Conservation (phyloP, 202 grass and related monocot genomes). For the Brachypodium distachyon region DNA sequence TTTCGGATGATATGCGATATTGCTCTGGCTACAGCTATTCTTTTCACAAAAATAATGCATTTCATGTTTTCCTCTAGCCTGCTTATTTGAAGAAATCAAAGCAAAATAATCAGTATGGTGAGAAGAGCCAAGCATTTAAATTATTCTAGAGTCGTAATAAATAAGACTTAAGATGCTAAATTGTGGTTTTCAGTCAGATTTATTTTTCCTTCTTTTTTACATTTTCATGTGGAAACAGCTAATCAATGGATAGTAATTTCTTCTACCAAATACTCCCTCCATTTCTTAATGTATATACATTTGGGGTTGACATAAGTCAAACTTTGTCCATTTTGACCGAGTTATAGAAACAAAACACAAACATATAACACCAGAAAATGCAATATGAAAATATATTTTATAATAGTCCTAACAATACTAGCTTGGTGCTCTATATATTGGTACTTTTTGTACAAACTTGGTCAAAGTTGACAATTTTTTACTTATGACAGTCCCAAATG, state of each 20-base stretch:
- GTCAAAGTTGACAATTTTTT: too few relatives aligned
- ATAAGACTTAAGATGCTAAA: constrained; percentile 2
- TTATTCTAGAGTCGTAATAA: constrained; percentile 16
- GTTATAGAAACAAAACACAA: too few relatives aligned
- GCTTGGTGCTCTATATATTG: too few relatives aligned
- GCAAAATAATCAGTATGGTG: constrained; percentile 20
- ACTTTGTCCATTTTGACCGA: too few relatives aligned
- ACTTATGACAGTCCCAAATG: too few relatives aligned
- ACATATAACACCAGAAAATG: too few relatives aligned
- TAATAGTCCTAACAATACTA: too few relatives aligned
- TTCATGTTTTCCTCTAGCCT: constrained; percentile 65
- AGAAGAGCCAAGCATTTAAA: constrained; percentile 24
- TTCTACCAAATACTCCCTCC: neutral
- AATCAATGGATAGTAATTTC: neutral
- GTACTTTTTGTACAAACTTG: too few relatives aligned
- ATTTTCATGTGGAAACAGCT: neutral
- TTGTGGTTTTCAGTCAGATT: neutral
- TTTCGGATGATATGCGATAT: constrained; percentile 58
- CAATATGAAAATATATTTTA: too few relatives aligned
- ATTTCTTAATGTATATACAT: too few relatives aligned
- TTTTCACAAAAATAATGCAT: constrained; percentile 98
- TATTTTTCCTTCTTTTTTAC: neutral
- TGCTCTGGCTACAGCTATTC: constrained; percentile 61
- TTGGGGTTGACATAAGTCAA: too few relatives aligned
- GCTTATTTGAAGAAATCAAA: constrained; percentile 32